Base-by-base conservation (phyloP, 345 rosid species). In the Eucalyptus cloeziana region DNA sequence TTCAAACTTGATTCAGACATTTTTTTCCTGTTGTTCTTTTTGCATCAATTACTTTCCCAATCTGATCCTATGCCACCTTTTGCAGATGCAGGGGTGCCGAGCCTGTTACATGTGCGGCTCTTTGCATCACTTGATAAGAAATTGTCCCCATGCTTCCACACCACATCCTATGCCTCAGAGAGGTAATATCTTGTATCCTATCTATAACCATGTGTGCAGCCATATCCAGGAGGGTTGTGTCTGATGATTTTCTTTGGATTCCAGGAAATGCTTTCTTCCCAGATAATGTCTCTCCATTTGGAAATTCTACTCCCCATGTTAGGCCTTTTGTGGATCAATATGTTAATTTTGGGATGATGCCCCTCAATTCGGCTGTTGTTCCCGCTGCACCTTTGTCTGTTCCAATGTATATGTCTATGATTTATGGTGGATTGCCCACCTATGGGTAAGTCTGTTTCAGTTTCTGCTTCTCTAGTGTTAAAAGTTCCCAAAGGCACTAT, bases 61-160 rank as follows among this genome's bases (percentile, higher is more conserved):
- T 25, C 49, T 64, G 83, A 51, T 79, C 45, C 76, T 21, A 44
- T 9, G 89, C 47, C 87, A 64, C 90, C 71, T 91, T 22, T 91
- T 89, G 86, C 64, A 13, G 58, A 80, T 87, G 54, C 87, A 93
- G 93, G 93, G 92, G 85, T 88, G 50, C 24, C 92, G 93, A 87
- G 90, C 92, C 30, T 94, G 96, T 90, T 94, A 91, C 92, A 85
- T 88, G 90, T 93, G 95, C 62, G 96, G 95, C 86, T 94, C 93
- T 86, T 93, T 91, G 49, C 91, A 91, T 90, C 96, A 94, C 89
- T 90, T 94, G 33, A 91, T 91, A 64, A 92, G 95, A 89, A 91
- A 92, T 87, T 93, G 96, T 91, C 96, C 92, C 22, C 91, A 85
- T 64, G 92, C 92, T 87, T 87, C 85, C 45, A 90, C 67, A 91